A percentile compares a stretch with the other conserved stretches of the same genome.
Conservation (phyloP, 2,329 filamentous ascomycete species). For the Pseudogymnoascus sp. region DNA sequence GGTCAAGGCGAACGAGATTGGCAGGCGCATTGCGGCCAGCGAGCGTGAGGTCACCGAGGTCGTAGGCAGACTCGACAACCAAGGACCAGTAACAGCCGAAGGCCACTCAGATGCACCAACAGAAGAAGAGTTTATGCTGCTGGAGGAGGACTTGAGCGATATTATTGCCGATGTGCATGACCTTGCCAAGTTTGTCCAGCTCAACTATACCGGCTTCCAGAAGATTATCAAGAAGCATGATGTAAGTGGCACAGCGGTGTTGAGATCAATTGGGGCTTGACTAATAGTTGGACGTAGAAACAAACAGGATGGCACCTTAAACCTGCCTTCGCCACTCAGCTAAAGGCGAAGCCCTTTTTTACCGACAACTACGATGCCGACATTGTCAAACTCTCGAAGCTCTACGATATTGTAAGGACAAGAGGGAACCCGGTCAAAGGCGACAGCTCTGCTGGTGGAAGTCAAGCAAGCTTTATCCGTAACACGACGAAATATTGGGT, state of each 20-base stretch:
- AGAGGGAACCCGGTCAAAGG: conserved; percentile 88
- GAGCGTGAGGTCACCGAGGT: conserved; percentile 89
- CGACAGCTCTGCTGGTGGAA: conserved; percentile 83
- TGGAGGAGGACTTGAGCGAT: conserved; percentile 93
- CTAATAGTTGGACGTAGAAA: conserved; percentile 53
- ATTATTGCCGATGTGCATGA: conserved; percentile 98
- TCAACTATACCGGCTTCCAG: conserved; percentile 98
- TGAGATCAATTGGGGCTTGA: not conserved
- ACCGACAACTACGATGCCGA: conserved; percentile 98
- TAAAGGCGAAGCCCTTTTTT: conserved; percentile 97
- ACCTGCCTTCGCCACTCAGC: conserved; percentile 88
- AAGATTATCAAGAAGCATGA: conserved; percentile 99
- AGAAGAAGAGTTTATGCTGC: conserved; percentile 87
- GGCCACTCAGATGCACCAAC: conserved; percentile 50
- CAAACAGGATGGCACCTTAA: conserved; percentile 86
- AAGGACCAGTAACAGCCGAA: conserved; percentile 36
- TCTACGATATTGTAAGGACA: conserved; percentile 92
- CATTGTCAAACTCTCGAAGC: conserved; percentile 85
- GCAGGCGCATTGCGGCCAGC: conserved; percentile 77
- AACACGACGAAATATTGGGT: conserved; percentile 99
- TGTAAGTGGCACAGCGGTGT: conserved; percentile 44
- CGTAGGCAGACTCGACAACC: conserved; percentile 63
- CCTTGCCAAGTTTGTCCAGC: conserved; percentile 92
- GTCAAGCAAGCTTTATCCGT: conserved; percentile 90
- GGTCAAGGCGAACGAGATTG: conserved; percentile 93